phyloP scores from a whole-genome alignment of 768 basidiomycete genomes.

The Mrakia frigida region DNA sequence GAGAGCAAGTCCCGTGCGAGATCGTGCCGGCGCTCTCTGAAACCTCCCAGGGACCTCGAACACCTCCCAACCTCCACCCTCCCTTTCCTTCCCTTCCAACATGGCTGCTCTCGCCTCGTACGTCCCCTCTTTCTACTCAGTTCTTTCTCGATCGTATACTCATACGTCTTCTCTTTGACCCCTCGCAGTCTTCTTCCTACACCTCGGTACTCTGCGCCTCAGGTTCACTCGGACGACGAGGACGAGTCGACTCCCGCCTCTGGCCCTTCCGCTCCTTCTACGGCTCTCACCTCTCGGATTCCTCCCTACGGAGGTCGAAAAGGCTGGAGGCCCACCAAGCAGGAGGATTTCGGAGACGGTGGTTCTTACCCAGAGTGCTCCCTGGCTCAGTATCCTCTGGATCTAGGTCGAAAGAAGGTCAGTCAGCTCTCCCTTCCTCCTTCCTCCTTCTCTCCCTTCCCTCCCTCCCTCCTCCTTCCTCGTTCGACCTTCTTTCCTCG shows the following conservation, averaged over 20 bases:
- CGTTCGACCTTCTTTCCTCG: background rate
- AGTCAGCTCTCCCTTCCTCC: conserved; percentile 35
- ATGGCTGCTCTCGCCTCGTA: conserved; percentile 31
- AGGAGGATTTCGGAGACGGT: conserved; percentile 78
- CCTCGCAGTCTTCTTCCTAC: conserved; percentile 21
- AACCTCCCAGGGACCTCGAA: background rate
- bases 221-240: conserved; percentile 12
- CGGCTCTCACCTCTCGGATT: conserved; percentile 8
- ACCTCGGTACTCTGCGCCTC: conserved; percentile 17
- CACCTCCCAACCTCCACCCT: background rate
- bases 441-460: background rate
- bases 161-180: background rate
- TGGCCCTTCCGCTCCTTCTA: conserved; percentile 10
- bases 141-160: background rate
- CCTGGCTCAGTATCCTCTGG: conserved; percentile 92
- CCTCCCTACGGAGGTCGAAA: conserved; percentile 71
- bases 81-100: background rate
- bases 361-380: conserved; percentile 92
- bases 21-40: too few species aligned
- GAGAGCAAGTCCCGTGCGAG: too few species aligned
- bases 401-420: conserved; percentile 92
- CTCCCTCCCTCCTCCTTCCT: background rate
- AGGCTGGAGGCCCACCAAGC: conserved; percentile 78
- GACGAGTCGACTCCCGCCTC: background rate
- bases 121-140: background rate